Base-by-base conservation (phyloP, 2,329 filamentous ascomycete genomes). In the Trichoderma sp. region DNA sequence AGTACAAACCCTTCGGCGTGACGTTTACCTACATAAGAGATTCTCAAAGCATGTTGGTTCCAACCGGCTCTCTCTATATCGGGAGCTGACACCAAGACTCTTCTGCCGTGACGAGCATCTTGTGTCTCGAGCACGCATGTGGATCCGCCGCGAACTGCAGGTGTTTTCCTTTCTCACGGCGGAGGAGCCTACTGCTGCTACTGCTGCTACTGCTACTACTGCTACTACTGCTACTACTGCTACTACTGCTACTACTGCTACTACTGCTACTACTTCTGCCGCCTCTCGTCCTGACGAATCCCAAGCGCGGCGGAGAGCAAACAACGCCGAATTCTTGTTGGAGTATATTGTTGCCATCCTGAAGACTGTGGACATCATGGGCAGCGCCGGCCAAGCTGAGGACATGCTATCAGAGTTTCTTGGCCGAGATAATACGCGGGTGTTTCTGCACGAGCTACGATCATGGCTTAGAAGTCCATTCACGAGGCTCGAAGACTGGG, bases 271-370 rank as follows among this genome's bases (percentile, higher is more conserved):
- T 26, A 39, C 69, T 13, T 56, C 69, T 8, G 8, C 64, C 10
- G 6, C 59, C 6, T 52, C 71, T 11, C 39, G 21, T 49, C 30
- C 54, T 28, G 64, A 56, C 2, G 68, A 66, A 3, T 64, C 56
- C 1, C 67, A 60, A 74, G 74, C 71, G 72, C 76, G 67, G 66
- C 75, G 73, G 26, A 71, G 87, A 51, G 85, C 85, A 5, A 90
- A 87, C 72, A 95, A 94, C 74, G 87, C 91, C 8, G 94, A 97
- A 75, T 97, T 94, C 71, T 79, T 97, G 13, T 85, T 97, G 11
- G 92, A 96, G 75, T 97, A 96, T 77, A 88, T 97, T 65, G 81
- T 97, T 51, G 91, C 91, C 11, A 91, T 97, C 26, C 80, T 97
- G 69, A 94, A 92, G 77, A 92, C 89, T 0, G 88, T 96, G 18